Evolutionary conservation across 352 stramenopile species (phyloP), one percentile per base, ranked within the genome.

Genomic region (Globisporangium cylindrosporum): DNA sequence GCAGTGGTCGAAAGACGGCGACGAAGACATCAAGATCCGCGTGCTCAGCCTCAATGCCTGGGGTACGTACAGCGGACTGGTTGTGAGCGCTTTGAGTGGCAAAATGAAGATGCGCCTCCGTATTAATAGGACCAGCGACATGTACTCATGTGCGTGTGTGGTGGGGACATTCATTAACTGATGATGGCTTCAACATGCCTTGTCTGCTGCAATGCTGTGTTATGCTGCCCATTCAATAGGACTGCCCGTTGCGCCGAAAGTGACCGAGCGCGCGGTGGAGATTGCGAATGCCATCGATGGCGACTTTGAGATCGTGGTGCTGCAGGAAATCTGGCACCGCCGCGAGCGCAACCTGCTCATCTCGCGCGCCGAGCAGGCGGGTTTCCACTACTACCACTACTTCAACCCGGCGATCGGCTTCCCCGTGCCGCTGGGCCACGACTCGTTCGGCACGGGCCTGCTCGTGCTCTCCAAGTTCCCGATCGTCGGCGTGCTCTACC

Each of bases 291-390:
- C 84, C 38, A 86, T 94, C 56, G 76, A 86, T 9, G 75, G 61
- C 20, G 75, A 76, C 65, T 91, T 80, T 48, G 86, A 94, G 38
- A 73, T 94, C n/a, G 84, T 94, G n/a, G 82, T 91, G 59, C 69
- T 94, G 61, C 86, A 94, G 64, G 86, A 94, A 68, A 89, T 94
- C 46, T 94, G 86, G 86, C 86, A 94, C 64, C 71, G 84, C 22
- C 86, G 86, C 66, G 86, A 94, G 73, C 85, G 85, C 48, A 87
- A 90, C 70, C 74, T 92, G 29, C 75, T 94, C 69, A 81, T 94
- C 63, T 58, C 73, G 36, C 79, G 78, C 62, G 86, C 84, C 9
- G 70, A 89, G 64, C 64, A 82, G 34, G 78, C 70, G 5, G 86
- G 86, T 0, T 90, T 90, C 68, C 66, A 80, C 49, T 94, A 88